Evolutionary conservation across 768 basidiomycete genomes (phyloP), one percentile per base, ranked within the genome.

Genomic region (Tubosaeta sp.): DNA sequence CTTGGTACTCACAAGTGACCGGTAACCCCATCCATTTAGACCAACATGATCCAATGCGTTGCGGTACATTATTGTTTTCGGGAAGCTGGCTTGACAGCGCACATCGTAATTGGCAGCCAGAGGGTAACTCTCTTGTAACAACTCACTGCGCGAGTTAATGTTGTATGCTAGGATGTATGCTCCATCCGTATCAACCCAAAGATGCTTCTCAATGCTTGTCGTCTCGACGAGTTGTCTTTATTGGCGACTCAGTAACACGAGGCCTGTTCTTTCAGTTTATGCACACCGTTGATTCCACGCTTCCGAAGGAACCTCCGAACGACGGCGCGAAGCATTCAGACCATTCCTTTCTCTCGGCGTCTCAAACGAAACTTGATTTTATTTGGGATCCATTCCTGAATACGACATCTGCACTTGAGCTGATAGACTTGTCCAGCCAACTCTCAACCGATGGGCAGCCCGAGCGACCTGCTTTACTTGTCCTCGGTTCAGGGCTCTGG

Each of bases 341-440:
- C 66, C 72, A 86, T 58, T 66, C 60, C 5, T 71, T 84, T 24
- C 64, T 64, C 9, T 76, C 83, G 4, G 65, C 57, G 25, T 68
- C 75, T 36, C 77, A 75, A 21, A 76, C 73, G 44, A 60, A 73
- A 14, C 63, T 90, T 16, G 73, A 76, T 11, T 90, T 92, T 67
- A 62, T 74, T 55, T 93, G 93, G 93, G 93, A 94, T 59, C 93
- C 93, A 14, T 95, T 82, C 66, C 77, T 95, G 39, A 96, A 94
- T 65, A 70, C 75, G 12, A 81, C 86, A 1, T 71, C 73, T 46
- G 76, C 82, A 14, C 62, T 71, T 36, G 61, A 73, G n/a, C 62
- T 81, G 42, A 69, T 87, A 32, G 55, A 66, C 25, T 47, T 64
- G 21, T 34, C 50, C 22, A 41, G 1, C 2, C 36, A 36, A 44